phyloP scores from a whole-genome alignment of 257 asterid genomes.

The Parsonsia alboflavescens region DNA sequence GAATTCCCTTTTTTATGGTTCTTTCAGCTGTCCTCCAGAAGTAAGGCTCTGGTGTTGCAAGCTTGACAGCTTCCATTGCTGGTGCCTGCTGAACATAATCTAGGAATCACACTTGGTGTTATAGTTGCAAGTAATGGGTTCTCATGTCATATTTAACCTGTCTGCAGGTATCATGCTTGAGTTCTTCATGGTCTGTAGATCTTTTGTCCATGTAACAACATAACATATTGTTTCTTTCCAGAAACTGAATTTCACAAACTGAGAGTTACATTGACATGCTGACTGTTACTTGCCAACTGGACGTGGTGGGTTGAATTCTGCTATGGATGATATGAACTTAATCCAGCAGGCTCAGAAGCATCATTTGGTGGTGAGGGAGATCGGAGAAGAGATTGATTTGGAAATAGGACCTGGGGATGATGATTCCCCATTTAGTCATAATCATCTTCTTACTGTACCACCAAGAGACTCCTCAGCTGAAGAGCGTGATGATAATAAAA shows the following conservation, averaged over 20 bases:
- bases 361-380: constrained; percentile 79
- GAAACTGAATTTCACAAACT: neutral
- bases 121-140: neutral
- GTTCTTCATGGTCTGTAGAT: neutral
- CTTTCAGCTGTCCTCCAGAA: constrained; percentile 4
- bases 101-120: neutral
- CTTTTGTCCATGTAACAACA: neutral
- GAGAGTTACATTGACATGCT: constrained; percentile 59
- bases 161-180: neutral
- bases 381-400: constrained; percentile 92
- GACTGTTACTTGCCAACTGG: constrained; percentile 80
- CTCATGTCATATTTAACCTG: neutral
- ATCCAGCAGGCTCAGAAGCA: constrained; percentile 95
- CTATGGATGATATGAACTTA: constrained; percentile 93
- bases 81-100: neutral
- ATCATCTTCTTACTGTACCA: constrained; percentile 61
- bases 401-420: constrained; percentile 93
- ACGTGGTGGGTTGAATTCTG: constrained; percentile 74
- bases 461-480: constrained; percentile 73
- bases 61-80: neutral
- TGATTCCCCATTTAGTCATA: constrained; percentile 65
- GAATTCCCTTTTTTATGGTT: neutral
- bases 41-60: neutral
- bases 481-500: constrained; percentile 70
- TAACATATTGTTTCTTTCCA: constrained; percentile 2